A percentile compares a stretch with the other conserved stretches of the same genome.
Evolutionary conservation across 345 rosid species (phyloP).

Genomic region (Aquilaria yunnanensis): DNA sequence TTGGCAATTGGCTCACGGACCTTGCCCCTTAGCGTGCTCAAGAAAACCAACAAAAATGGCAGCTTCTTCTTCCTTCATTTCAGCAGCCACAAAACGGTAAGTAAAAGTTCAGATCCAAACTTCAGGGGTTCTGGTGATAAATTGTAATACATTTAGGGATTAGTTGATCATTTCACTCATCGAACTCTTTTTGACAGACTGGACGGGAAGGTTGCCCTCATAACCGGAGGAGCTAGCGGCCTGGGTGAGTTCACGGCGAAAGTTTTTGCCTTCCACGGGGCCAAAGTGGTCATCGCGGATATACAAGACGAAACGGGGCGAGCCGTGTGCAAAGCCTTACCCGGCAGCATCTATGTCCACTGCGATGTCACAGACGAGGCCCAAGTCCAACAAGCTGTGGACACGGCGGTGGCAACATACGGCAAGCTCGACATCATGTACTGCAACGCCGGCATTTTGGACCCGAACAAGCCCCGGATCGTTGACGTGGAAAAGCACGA

Average conservation of each 20-base stretch:
- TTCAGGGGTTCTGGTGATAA: too few relatives aligned
- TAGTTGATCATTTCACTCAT: too few relatives aligned
- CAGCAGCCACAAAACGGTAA: too few relatives aligned
- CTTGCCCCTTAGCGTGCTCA: too few relatives aligned
- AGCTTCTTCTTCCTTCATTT: too few relatives aligned
- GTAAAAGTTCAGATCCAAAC: too few relatives aligned
- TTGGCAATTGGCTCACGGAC: too few relatives aligned
- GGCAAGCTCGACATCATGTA: slow-evolving; percentile 41
- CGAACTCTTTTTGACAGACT: background rate
- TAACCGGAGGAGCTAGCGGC: slow-evolving; percentile 19
- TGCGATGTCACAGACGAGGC: slow-evolving; percentile 30
- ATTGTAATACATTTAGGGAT: background rate
- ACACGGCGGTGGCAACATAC: slow-evolving; percentile 21
- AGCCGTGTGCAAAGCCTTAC: background rate
- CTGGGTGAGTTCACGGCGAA: slow-evolving; percentile 14
- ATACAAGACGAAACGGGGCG: slow-evolving; percentile 16
- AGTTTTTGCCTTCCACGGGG: slow-evolving; percentile 14
- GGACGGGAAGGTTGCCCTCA: slow-evolving; percentile 11
- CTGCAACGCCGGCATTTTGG: slow-evolving; percentile 37
- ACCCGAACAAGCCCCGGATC: slow-evolving; percentile 21
- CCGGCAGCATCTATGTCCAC: background rate
- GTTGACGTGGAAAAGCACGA: slow-evolving; percentile 28
- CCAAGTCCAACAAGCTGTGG: slow-evolving; percentile 20
- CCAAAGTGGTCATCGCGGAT: slow-evolving; percentile 17
- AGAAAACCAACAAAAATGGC: too few relatives aligned